Percentiles rank a stretch among this genome's conserved stretches.
These are phyloP conservation scores for Boeremia exigua DNA, from an alignment of 2,329 filamentous ascomycete species.

Conservation along the genomic window DNA sequence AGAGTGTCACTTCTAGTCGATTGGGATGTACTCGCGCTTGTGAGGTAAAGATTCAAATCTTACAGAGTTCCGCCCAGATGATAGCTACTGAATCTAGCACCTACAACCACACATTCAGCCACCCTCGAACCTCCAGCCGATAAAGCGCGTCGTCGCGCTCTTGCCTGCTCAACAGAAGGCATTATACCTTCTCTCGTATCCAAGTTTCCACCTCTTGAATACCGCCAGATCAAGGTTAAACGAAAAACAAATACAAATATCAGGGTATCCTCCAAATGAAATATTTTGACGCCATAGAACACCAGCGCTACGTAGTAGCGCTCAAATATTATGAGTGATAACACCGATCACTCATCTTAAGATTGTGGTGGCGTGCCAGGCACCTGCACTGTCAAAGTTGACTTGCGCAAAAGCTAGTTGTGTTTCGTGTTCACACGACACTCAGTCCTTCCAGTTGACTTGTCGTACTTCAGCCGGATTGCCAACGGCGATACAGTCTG, in stretches of 20 bases:
- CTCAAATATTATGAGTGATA: not conserved
- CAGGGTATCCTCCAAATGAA: slow-evolving; percentile 36
- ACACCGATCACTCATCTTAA: too few species aligned
- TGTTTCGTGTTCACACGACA: not conserved
- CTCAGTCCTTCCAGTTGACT: slow-evolving; percentile 25
- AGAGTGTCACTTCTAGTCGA: not conserved
- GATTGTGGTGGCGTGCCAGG: too few species aligned
- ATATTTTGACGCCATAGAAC: slow-evolving; percentile 7
- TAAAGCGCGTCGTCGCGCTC: not conserved
- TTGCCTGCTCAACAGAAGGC: not conserved
- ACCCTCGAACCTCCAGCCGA: not conserved
- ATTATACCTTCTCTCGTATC: slow-evolving; percentile 4
- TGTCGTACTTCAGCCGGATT: slow-evolving; percentile 52
- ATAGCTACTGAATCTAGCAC: slow-evolving; percentile 10
- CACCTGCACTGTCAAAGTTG: too few species aligned
- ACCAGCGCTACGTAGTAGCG: slow-evolving; percentile 4
- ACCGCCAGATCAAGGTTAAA: not conserved
- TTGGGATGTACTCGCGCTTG: not conserved
- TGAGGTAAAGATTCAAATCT: slow-evolving; percentile 13
- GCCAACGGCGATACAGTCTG: slow-evolving; percentile 55
- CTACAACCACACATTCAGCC: not conserved
- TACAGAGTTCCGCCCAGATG: slow-evolving; percentile 16
- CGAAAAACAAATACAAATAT: slow-evolving; percentile 10
- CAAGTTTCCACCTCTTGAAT: slow-evolving; percentile 2
- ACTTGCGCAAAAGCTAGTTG: not conserved